Base-by-base conservation (phyloP, 768 basidiomycete species). In the Fomitopsis serialis region DNA sequence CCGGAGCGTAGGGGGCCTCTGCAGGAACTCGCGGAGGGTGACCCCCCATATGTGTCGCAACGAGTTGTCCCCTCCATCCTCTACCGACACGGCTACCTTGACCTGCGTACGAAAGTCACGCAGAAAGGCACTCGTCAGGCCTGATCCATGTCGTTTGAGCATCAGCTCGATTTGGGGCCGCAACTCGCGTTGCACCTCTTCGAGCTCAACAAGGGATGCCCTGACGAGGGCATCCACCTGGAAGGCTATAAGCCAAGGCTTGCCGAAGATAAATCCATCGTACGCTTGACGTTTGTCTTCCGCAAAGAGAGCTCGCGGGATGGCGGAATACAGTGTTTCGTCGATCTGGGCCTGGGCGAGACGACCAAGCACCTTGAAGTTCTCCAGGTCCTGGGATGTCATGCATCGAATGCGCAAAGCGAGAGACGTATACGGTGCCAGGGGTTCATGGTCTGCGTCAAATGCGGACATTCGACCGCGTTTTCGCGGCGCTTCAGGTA, bases 231-330 rank as follows among this genome's bases (percentile, higher is more conserved):
- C 70, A 52, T 82, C 78, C 27, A 85, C 66, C 61, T 87, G 84
- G 58, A 84, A 86, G 0, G 81, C 76, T 17, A 86, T 71, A 40
- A 58, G 56, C 79, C 78, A 84, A 10, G 72, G 63, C 15, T 81
- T 61, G 13, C 36, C 34, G 21, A 44, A 56, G 27, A 79, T 61
- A 66, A 72, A 74, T 1, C 13, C 19, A 9, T 66, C 54, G 29
- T 77, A 68, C 29, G 60, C 45, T 1, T 61, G 53, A 44, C 79
- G 61, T 2, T 65, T 65, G 8, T 23, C 29, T 9, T 56, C 24
- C 8, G 79, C 75, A 58, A 83, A 87, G 15, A 82, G 70, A 1
- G 56, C 61, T 25, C 78, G 70, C 27, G 61, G 62, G 22, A 71
- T 78, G 19, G 75, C 62, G 8, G 66, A 70, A 58, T 74, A 72